Percentiles rank a stretch among this genome's conserved stretches.
These are phyloP conservation scores for Hippophae gyantsensis DNA, from an alignment of 306 rosid species.

Conservation along the genomic window DNA sequence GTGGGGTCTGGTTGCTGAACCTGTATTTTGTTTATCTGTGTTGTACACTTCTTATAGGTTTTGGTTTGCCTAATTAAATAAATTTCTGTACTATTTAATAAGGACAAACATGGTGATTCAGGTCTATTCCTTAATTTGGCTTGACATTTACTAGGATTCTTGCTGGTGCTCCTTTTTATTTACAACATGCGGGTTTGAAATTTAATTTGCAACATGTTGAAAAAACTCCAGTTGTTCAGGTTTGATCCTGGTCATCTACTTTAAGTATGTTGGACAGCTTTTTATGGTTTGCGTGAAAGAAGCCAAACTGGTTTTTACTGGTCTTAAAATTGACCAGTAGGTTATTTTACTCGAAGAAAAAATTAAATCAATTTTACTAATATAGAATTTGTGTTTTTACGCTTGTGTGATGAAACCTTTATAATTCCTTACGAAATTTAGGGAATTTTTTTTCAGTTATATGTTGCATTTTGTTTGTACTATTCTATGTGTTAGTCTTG, in stretches of 20 bases:
- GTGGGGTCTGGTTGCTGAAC: slow-evolving; percentile 15
- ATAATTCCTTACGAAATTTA: background rate
- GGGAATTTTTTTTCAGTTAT: background rate
- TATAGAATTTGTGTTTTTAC: too few species aligned
- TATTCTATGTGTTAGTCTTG: background rate
- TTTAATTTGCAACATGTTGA: slow-evolving; percentile 12
- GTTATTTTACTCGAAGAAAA: background rate
- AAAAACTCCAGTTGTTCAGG: background rate
- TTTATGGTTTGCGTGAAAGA: background rate
- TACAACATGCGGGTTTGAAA: slow-evolving; percentile 9
- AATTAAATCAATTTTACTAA: background rate
- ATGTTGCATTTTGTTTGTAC: background rate
- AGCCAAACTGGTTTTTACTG: background rate
- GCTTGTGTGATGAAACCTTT: background rate
- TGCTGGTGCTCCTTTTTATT: background rate
- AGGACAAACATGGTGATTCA: too few species aligned
- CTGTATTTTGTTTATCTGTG: slow-evolving; percentile 11
- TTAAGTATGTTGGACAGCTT: background rate
- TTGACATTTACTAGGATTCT: too few species aligned
- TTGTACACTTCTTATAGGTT: slow-evolving; percentile 12
- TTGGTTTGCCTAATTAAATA: background rate
- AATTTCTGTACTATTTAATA: too few species aligned
- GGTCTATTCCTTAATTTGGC: too few species aligned
- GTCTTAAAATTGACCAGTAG: background rate
- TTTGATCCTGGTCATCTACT: background rate